Percentiles rank a stretch among this genome's conserved stretches.
Evolutionary conservation across 176 grass and related monocot species (phyloP).

Genomic region (Oryza brachyantha): DNA sequence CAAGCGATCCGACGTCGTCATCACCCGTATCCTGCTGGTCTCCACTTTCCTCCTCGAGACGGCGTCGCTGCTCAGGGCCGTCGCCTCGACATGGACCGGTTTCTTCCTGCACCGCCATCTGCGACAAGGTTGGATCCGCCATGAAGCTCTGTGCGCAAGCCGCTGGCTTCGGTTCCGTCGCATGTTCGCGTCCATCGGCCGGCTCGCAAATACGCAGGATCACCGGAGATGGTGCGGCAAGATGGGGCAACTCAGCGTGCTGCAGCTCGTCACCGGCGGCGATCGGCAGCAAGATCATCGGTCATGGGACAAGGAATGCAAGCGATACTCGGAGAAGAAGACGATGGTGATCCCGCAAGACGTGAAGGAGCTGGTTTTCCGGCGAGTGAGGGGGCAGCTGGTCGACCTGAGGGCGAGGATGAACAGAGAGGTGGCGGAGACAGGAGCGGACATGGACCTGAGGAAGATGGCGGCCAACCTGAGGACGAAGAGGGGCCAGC

Average conservation of each 20-base stretch:
- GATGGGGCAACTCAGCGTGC: background rate
- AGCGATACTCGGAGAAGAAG: background rate
- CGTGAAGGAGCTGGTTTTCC: background rate
- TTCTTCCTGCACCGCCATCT: background rate
- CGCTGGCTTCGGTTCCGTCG: background rate
- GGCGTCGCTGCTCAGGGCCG: constrained; percentile 2
- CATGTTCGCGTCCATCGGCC: background rate
- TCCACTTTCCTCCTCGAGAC: constrained; percentile 30
- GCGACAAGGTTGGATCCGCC: background rate
- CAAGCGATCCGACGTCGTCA: constrained; percentile 19
- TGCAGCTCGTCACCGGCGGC: background rate
- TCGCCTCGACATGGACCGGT: background rate
- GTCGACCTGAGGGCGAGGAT: background rate
- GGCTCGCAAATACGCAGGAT: background rate
- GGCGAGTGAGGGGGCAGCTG: background rate
- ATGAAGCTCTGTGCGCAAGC: background rate
- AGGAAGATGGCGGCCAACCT: background rate
- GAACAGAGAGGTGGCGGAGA: too few relatives aligned
- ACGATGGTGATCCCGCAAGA: background rate
- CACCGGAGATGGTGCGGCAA: background rate
- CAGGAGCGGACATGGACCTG: background rate
- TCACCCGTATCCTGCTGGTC: constrained; percentile 37
- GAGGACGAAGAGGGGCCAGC: background rate
- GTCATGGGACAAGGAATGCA: background rate
- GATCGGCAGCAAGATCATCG: too few relatives aligned